Percentiles rank a stretch among this genome's conserved stretches.
These are phyloP conservation scores for Takashimella tepidaria DNA, from an alignment of 1,284 basidiomycete genomes.

Conservation along the genomic window DNA sequence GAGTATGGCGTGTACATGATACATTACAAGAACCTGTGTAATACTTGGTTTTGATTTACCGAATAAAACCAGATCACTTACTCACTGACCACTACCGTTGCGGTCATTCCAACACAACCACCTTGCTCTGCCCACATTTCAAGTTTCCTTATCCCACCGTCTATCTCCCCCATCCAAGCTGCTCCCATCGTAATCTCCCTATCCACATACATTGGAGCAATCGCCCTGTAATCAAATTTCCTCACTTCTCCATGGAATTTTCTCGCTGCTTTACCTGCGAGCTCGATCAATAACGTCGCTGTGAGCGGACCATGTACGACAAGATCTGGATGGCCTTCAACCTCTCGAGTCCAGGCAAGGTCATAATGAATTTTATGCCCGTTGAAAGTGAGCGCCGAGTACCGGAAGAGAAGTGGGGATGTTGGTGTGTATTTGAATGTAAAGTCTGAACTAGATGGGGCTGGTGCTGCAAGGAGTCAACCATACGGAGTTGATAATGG, in stretches of 20 bases:
- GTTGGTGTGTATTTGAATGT: slow-evolving; percentile 63
- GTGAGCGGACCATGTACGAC: slow-evolving; percentile 77
- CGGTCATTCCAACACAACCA: slow-evolving; percentile 69
- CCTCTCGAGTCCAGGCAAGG: slow-evolving; percentile 56
- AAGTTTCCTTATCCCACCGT: slow-evolving; percentile 37
- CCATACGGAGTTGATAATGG: neutral
- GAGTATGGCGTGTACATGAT: neutral
- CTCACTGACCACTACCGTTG: slow-evolving; percentile 20
- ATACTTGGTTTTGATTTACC: neutral
- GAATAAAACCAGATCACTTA: too few relatives aligned
- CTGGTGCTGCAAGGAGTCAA: slow-evolving; percentile 3
- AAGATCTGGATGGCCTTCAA: slow-evolving; percentile 72
- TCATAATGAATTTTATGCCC: slow-evolving; percentile 47
- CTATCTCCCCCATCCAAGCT: slow-evolving; percentile 41
- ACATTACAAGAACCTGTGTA: neutral
- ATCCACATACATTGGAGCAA: slow-evolving; percentile 66
- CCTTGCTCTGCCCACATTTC: slow-evolving; percentile 57
- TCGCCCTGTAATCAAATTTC: slow-evolving; percentile 66
- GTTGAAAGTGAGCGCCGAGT: slow-evolving; percentile 68
- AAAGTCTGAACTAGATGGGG: slow-evolving; percentile 53
- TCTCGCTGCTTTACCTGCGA: slow-evolving; percentile 41
- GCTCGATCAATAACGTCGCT: slow-evolving; percentile 68
- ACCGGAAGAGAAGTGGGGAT: slow-evolving; percentile 69
- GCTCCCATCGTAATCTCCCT: slow-evolving; percentile 57
- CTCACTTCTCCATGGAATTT: slow-evolving; percentile 41